Evolutionary conservation across 306 rosid genomes (phyloP), one percentile per base, ranked within the genome.

Genomic region (Alnus rubra): DNA sequence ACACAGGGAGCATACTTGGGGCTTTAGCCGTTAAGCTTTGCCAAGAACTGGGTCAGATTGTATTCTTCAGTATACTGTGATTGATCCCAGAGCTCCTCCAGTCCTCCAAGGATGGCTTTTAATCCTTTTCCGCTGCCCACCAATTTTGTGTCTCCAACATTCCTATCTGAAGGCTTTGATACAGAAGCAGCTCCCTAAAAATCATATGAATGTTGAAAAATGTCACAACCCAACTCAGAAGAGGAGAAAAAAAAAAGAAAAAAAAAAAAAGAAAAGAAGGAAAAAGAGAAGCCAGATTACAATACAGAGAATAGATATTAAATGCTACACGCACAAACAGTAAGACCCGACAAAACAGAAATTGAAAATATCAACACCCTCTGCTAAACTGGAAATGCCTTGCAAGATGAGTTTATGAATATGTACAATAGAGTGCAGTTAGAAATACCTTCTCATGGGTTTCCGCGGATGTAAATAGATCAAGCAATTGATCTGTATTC

Each of bases 401-500:
- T 2, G 69, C 8, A 37, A 63, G 12, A 31, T 18, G 2, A 65
- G 1, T 28, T 54, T 54, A 54, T 3, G 23, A 37, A 14, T 44
- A 23, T 59, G 39, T 10, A 19, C 6, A 59, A 59, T 9, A 28
- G 1, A 28, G 37, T 59, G 37, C 65, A 28, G 37, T 64, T 16
- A 35, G 72, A 19, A 52, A 3, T 92, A 94, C 98, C 98, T 91
- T 90, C 74, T 82, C 88, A 75, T 88, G 79, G 71, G 84, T 76
- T 73, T 95, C 97, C 49, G 95, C 97, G 1, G 98, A 85, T 56
- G 94, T 92, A 85, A 95, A 95, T 74, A 92, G 90, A 88, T 95
- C 98, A 55, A 95, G 98, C 86, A 95, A 84, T 83, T 95, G 98
- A 78, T 95, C 98, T 35, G 98, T 95, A 82, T 95, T 95, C 98